phyloP scores from a whole-genome alignment of 257 asterid genomes.

The Solanum clarkiae region DNA sequence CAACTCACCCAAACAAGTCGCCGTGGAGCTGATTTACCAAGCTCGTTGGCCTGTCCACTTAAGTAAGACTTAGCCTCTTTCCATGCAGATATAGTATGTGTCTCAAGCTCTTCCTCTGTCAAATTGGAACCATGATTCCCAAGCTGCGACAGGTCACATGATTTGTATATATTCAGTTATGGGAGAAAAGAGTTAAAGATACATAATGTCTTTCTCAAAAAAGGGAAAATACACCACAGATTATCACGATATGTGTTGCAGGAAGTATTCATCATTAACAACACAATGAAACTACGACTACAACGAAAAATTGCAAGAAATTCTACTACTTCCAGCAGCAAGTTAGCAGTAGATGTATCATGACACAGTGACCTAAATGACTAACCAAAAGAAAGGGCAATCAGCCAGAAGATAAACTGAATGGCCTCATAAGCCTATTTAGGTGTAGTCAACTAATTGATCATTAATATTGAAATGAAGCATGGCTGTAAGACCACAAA shows the following conservation, averaged over 20 bases:
- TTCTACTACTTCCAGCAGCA: not conserved
- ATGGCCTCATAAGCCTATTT: not conserved
- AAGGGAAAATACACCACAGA: not conserved
- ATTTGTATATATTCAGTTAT: not conserved
- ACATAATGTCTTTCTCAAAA: not conserved
- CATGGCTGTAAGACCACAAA: not conserved
- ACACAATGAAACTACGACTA: not conserved
- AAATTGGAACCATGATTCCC: constrained; percentile 70
- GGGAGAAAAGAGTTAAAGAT: not conserved
- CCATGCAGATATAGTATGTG: constrained; percentile 88
- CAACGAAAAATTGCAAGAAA: not conserved
- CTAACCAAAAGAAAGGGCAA: not conserved
- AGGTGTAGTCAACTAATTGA: not conserved
- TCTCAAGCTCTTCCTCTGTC: constrained; percentile 84
- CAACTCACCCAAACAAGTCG: constrained; percentile 72
- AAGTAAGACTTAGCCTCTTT: constrained; percentile 54
- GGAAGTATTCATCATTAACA: not conserved
- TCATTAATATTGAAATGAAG: not conserved
- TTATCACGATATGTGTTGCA: not conserved
- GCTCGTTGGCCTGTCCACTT: constrained; percentile 40
- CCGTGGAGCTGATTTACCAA: constrained; percentile 28
- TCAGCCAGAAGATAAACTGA: not conserved
- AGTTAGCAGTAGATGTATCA: not conserved
- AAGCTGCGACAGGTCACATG: constrained; percentile 28
- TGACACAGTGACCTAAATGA: not conserved